Percentiles rank a stretch among this genome's conserved stretches.
phyloP scores from a whole-genome alignment of 2,329 filamentous ascomycete species.

The Aureobasidium sp. region DNA sequence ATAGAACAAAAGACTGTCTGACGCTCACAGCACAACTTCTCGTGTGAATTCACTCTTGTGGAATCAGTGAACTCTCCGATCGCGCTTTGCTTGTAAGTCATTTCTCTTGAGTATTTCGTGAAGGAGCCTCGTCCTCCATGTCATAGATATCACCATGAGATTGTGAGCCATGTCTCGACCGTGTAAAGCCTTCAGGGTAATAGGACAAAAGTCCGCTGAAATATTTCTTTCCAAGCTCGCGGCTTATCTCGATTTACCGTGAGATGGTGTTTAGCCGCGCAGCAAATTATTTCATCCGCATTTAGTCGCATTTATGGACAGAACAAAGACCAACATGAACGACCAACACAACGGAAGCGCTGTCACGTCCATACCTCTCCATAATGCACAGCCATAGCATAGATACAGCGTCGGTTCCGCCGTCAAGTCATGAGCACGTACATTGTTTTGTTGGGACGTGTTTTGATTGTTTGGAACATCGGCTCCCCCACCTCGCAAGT shows the following conservation, averaged over 20 bases:
- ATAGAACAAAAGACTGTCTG: neutral
- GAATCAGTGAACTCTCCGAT: neutral
- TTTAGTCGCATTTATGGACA: neutral
- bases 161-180: neutral
- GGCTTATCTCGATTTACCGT: neutral
- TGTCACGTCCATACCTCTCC: neutral
- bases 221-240: neutral
- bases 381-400: neutral
- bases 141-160: neutral
- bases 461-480: constrained; percentile 1
- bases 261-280: constrained; percentile 2
- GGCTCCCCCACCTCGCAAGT: constrained; percentile 6
- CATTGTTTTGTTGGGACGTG: neutral
- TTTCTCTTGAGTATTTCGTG: neutral
- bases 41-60: neutral
- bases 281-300: neutral
- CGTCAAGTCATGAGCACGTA: neutral
- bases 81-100: neutral
- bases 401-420: neutral
- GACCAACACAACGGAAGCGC: neutral
- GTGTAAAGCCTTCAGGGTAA: neutral
- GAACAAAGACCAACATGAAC: neutral
- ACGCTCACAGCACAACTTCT: neutral
- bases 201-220: neutral
- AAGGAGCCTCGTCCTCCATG: neutral